Conservation (phyloP, 164 flowering plant species). For the Taxillus chinensis region DNA sequence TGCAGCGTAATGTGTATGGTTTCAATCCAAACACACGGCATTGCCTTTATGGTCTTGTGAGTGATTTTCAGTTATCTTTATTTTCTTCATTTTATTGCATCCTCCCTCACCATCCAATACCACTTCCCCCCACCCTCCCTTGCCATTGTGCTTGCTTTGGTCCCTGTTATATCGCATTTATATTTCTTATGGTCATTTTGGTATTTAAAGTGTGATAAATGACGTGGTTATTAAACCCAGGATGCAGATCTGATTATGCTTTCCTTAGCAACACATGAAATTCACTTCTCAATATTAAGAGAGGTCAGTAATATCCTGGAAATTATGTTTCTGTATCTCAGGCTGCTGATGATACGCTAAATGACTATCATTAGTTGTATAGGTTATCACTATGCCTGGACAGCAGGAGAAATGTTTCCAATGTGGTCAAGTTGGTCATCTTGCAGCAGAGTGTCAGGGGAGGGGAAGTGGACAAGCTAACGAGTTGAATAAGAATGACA, state of each 20-base stretch:
- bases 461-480: conserved; percentile 15
- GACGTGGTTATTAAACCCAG: conserved; percentile 25
- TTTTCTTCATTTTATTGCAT: not conserved
- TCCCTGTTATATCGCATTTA: not conserved
- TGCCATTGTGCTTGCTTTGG: not conserved
- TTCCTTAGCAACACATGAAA: conserved; percentile 90
- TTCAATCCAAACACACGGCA: conserved; percentile 93
- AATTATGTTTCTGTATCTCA: not conserved
- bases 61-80: conserved; percentile 6
- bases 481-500: conserved; percentile 37
- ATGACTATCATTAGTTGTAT: conserved; percentile 8
- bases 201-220: not conserved
- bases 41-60: conserved; percentile 89
- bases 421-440: conserved; percentile 91
- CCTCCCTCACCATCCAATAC: not conserved
- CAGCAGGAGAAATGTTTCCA: conserved; percentile 81
- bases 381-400: conserved; percentile 79
- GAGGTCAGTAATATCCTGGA: conserved; percentile 45
- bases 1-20: conserved; percentile 81
- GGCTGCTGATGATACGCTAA: too few species aligned
- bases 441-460: conserved; percentile 84
- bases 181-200: not conserved
- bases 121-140: not conserved
- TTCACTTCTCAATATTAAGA: conserved; percentile 90
- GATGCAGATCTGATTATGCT: conserved; percentile 98